Evolutionary conservation across 2,329 filamentous ascomycete species (phyloP).

Genomic region (Nigrospora sphaerica): DNA sequence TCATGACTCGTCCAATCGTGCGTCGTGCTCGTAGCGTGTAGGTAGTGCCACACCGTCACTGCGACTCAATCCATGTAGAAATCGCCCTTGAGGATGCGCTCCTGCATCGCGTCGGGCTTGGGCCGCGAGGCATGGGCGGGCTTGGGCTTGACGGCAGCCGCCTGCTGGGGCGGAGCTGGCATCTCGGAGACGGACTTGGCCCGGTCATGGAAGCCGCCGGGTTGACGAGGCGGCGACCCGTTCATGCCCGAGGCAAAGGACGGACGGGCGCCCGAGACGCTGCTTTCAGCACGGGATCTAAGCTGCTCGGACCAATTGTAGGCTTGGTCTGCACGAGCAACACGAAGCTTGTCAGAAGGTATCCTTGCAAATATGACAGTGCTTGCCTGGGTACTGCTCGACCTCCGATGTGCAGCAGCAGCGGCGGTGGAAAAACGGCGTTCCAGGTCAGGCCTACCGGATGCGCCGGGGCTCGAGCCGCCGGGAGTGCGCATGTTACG

Average conservation of each 20-base stretch:
- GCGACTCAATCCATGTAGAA: constrained; percentile 84
- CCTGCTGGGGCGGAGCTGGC: constrained; percentile 47
- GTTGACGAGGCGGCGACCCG: constrained; percentile 34
- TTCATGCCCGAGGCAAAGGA: constrained; percentile 41
- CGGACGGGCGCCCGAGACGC: constrained; percentile 49
- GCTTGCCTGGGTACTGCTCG: constrained; percentile 48
- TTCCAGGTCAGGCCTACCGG: constrained; percentile 46
- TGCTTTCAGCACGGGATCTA: constrained; percentile 83
- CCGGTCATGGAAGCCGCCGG: constrained; percentile 48
- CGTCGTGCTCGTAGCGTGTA: background rate
- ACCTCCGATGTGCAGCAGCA: constrained; percentile 23
- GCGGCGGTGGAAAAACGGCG: constrained; percentile 17
- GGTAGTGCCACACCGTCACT: background rate
- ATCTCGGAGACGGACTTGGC: constrained; percentile 64
- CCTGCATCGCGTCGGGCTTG: constrained; percentile 91
- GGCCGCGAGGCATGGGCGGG: constrained; percentile 34
- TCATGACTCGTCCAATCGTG: background rate
- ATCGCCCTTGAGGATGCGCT: constrained; percentile 94
- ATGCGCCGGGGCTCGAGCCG: constrained; percentile 52
- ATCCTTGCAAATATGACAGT: constrained; percentile 47
- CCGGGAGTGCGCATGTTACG: constrained; percentile 56
- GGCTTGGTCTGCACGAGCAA: constrained; percentile 70
- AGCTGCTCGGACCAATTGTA: constrained; percentile 98
- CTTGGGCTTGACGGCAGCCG: constrained; percentile 37
- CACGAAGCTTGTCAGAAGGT: constrained; percentile 57